A percentile compares a stretch with the other conserved stretches of the same genome.
Conservation (phyloP, 768 basidiomycete species). For the Leccinellum rugosiceps region DNA sequence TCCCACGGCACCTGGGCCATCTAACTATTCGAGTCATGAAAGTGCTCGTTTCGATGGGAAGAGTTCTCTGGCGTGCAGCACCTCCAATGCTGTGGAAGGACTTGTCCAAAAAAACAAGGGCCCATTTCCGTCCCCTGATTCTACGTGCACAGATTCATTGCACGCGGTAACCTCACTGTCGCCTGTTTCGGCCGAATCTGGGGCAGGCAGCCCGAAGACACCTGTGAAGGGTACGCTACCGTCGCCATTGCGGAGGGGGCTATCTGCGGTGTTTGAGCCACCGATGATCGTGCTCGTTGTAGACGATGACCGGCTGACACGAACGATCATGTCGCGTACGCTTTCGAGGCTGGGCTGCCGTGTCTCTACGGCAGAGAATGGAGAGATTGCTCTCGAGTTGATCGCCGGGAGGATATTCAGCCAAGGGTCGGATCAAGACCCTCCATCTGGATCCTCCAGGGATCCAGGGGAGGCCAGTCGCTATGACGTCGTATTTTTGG, state of each 20-base stretch:
- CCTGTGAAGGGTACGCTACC: constrained; percentile 9
- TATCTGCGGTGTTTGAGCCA: constrained; percentile 38
- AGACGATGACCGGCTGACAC: constrained; percentile 79
- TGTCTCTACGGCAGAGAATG: constrained; percentile 83
- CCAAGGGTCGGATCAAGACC: not conserved
- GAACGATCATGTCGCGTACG: constrained; percentile 77
- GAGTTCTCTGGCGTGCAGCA: constrained; percentile 1
- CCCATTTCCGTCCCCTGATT: constrained; percentile 1
- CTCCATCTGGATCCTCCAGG: not conserved
- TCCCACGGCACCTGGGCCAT: constrained; percentile 1
- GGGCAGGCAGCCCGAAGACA: constrained; percentile 11
- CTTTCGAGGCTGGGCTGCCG: constrained; percentile 74
- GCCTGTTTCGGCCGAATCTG: constrained; percentile 2
- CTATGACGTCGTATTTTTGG: constrained; percentile 51
- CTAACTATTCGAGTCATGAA: not conserved
- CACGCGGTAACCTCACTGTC: not conserved
- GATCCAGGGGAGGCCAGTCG: not conserved
- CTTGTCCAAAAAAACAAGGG: not conserved
- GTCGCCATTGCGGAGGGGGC: constrained; percentile 10
- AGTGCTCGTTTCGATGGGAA: not conserved
- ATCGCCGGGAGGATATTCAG: constrained; percentile 44
- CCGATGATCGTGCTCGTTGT: constrained; percentile 72
- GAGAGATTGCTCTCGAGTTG: constrained; percentile 71
- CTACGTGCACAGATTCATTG: constrained; percentile 1
- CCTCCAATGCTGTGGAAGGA: constrained; percentile 2